Conservation (phyloP, 805 yeast genomes). For the Zygoascus biomembranicola region DNA sequence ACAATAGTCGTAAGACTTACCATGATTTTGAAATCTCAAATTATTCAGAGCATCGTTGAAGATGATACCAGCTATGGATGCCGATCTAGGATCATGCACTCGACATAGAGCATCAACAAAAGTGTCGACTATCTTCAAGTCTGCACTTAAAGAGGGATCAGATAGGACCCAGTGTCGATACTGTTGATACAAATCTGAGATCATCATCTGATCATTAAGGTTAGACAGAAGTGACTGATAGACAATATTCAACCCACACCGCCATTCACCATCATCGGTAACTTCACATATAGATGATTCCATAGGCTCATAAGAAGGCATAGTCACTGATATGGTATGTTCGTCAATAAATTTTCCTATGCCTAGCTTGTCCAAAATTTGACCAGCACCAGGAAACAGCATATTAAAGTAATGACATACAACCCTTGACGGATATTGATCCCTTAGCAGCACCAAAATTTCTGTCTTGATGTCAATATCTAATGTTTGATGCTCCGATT, state of each 20-base stretch:
- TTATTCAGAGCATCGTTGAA: conserved; percentile 11
- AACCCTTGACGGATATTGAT: conserved; percentile 15
- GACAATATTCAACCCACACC: conserved; percentile 13
- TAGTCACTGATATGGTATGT: not conserved
- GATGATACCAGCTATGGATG: conserved; percentile 17
- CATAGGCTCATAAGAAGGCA: not conserved
- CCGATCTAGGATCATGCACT: conserved; percentile 4
- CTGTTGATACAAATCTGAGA: not conserved
- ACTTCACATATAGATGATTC: not conserved
- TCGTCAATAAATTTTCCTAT: conserved; percentile 4
- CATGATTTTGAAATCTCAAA: conserved; percentile 4
- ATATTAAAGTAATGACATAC: conserved; percentile 12
- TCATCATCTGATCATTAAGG: conserved; percentile 8
- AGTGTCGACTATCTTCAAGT: conserved; percentile 16
- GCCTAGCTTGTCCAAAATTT: conserved; percentile 13
- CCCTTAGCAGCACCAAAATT: conserved; percentile 17
- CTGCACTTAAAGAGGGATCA: not conserved
- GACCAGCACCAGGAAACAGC: conserved; percentile 15
- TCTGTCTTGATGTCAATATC: conserved; percentile 19
- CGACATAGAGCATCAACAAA: conserved; percentile 19
- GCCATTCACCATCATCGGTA: not conserved
- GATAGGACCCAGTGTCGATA: not conserved
- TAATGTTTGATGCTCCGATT: conserved; percentile 10
- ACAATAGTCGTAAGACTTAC: conserved; percentile 3
- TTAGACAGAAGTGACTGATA: conserved; percentile 20